Evolutionary conservation across 306 rosid species (phyloP).

Genomic region (Sophora flavescens): DNA sequence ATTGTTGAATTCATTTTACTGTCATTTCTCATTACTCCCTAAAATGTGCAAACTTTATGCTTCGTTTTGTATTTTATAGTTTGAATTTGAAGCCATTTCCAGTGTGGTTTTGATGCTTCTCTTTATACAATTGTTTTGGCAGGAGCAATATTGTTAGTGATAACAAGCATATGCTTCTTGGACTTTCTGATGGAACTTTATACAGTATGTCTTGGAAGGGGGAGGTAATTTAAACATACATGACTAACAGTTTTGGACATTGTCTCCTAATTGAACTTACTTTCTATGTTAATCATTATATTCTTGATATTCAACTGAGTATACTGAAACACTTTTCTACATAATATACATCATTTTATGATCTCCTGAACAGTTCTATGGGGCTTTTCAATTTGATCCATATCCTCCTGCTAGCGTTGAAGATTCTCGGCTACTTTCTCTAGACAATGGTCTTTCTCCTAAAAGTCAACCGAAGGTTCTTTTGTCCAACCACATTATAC

Average conservation of each 20-base stretch:
- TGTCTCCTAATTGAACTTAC: slow-evolving; percentile 37
- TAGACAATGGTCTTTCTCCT: slow-evolving; percentile 73
- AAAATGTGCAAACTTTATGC: slow-evolving; percentile 6
- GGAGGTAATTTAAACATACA: slow-evolving; percentile 70
- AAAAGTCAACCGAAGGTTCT: slow-evolving; percentile 57
- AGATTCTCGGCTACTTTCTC: slow-evolving; percentile 57
- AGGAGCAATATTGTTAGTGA: slow-evolving; percentile 94
- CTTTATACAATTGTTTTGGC: slow-evolving; percentile 45
- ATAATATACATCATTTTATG: slow-evolving; percentile 37
- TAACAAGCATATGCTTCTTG: slow-evolving; percentile 82
- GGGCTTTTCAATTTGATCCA: slow-evolving; percentile 76
- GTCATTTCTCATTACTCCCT: slow-evolving; percentile 22
- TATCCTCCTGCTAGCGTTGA: slow-evolving; percentile 56
- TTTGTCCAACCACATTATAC: slow-evolving; percentile 48
- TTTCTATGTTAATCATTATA: slow-evolving; percentile 30
- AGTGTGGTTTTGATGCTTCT: slow-evolving; percentile 47
- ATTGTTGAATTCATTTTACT: slow-evolving; percentile 24
- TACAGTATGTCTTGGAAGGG: slow-evolving; percentile 96
- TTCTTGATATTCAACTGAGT: slow-evolving; percentile 33
- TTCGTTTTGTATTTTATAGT: slow-evolving; percentile 33
- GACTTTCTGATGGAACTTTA: slow-evolving; percentile 92
- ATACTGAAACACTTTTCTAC: slow-evolving; percentile 35
- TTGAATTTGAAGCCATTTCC: slow-evolving; percentile 42
- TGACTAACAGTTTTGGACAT: slow-evolving; percentile 21
- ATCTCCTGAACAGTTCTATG: slow-evolving; percentile 80